Percentiles rank a stretch among this genome's conserved stretches.
Evolutionary conservation across 257 asterid genomes (phyloP).

Genomic region (Anisodus acutangulus): DNA sequence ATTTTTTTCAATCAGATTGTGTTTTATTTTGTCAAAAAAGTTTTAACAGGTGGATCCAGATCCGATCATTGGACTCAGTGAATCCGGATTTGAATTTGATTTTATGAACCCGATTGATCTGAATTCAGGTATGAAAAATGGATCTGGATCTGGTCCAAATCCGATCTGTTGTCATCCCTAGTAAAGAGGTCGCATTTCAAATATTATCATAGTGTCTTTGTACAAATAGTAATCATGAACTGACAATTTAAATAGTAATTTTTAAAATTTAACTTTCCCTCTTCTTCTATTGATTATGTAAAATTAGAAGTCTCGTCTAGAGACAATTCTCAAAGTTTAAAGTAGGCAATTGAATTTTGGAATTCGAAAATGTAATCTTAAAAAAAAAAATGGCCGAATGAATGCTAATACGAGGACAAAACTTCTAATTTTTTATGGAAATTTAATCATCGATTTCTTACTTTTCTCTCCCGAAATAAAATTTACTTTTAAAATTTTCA

Average conservation of each 20-base stretch:
- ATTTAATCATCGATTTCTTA: neutral
- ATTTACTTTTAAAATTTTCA: neutral
- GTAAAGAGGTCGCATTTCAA: neutral
- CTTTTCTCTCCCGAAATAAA: neutral
- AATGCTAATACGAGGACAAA: neutral
- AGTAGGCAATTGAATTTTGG: neutral
- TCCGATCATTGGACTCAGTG: no score
- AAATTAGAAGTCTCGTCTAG: neutral
- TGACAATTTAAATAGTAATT: no score
- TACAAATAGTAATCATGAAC: neutral
- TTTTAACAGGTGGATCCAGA: no score
- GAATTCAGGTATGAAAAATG: no score
- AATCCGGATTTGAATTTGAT: no score
- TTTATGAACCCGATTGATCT: no score
- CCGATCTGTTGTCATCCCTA: no score
- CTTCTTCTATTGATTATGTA: neutral
- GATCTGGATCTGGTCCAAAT: no score
- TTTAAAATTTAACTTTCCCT: neutral
- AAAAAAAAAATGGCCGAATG: neutral
- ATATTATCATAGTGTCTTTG: neutral
- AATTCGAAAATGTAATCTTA: neutral
- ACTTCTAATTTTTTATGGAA: neutral
- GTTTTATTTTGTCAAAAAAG: no score
- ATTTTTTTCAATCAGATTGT: no score
- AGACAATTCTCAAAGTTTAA: neutral